phyloP scores from a whole-genome alignment of 441 rosid genomes.

The Jatropha multifida region DNA sequence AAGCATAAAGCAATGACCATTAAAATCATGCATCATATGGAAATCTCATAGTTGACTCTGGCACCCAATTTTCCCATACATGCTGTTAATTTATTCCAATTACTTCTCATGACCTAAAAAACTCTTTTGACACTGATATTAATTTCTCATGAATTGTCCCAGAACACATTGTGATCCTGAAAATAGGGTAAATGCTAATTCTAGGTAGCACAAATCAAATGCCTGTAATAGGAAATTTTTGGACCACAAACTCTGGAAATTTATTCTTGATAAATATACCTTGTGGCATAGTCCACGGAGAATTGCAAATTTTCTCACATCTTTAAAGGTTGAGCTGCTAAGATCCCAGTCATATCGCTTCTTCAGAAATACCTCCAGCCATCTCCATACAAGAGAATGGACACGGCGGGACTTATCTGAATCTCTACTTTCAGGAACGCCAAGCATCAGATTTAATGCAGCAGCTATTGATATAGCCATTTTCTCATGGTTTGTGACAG shows the following conservation, averaged over 20 bases:
- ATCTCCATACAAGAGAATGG: slow-evolving; percentile 46
- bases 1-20: slow-evolving; percentile 4
- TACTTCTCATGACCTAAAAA: slow-evolving; percentile 7
- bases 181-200: slow-evolving; percentile 2
- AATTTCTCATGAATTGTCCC: slow-evolving; percentile 1
- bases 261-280: slow-evolving; percentile 34
- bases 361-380: slow-evolving; percentile 52
- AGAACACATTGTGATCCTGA: slow-evolving; percentile 1
- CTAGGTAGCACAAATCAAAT: neutral
- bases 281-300: slow-evolving; percentile 70
- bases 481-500: slow-evolving; percentile 36
- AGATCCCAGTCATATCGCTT: slow-evolving; percentile 61
- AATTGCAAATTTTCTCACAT: slow-evolving; percentile 57
- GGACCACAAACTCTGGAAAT: slow-evolving; percentile 11
- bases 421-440: slow-evolving; percentile 35
- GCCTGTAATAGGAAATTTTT: slow-evolving; percentile 14
- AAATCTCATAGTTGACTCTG: slow-evolving; percentile 2
- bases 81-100: neutral
- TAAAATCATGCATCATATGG: neutral
- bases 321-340: slow-evolving; percentile 47
- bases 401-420: slow-evolving; percentile 33
- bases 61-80: slow-evolving; percentile 6
- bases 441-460: slow-evolving; percentile 53
- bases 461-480: slow-evolving; percentile 56
- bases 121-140: slow-evolving; percentile 2